Evolutionary conservation across 179 eudicot genomes (phyloP).

Genomic region (Sideroxylon spinosum): DNA sequence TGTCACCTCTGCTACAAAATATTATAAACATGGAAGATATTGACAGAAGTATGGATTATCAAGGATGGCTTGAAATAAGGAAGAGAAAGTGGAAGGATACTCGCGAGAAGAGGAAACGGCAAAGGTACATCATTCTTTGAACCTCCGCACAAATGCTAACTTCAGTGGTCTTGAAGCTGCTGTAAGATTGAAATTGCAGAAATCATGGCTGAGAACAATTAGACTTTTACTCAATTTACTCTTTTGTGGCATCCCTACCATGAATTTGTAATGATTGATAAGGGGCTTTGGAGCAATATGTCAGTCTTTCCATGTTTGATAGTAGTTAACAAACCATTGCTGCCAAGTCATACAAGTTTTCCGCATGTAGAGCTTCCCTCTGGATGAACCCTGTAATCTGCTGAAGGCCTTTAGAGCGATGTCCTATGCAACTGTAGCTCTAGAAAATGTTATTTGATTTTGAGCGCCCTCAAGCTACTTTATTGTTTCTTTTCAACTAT

Average conservation of each 20-base stretch:
- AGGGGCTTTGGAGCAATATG: neutral
- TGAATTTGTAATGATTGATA: neutral
- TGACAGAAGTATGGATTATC: constrained; percentile 68
- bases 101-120: constrained; percentile 71
- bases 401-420: neutral
- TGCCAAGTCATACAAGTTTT: neutral
- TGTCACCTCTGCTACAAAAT: constrained; percentile 28
- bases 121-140: constrained; percentile 42
- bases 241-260: neutral
- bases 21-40: constrained; percentile 33
- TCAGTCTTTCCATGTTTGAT: neutral
- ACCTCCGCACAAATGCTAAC: neutral
- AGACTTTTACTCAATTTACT: neutral
- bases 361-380: neutral
- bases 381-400: constrained; percentile 11
- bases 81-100: constrained; percentile 91
- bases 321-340: neutral
- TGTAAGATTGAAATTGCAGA: neutral
- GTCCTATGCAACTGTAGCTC: neutral
- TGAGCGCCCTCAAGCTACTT: neutral
- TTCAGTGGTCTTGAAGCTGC: neutral
- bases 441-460: neutral
- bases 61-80: constrained; percentile 85
- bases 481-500: neutral
- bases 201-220: constrained; percentile 1